A percentile compares a stretch with the other conserved stretches of the same genome.
Evolutionary conservation across 1,139 yeast genomes (phyloP).

Genomic region (Suhomyces yuchorum): DNA sequence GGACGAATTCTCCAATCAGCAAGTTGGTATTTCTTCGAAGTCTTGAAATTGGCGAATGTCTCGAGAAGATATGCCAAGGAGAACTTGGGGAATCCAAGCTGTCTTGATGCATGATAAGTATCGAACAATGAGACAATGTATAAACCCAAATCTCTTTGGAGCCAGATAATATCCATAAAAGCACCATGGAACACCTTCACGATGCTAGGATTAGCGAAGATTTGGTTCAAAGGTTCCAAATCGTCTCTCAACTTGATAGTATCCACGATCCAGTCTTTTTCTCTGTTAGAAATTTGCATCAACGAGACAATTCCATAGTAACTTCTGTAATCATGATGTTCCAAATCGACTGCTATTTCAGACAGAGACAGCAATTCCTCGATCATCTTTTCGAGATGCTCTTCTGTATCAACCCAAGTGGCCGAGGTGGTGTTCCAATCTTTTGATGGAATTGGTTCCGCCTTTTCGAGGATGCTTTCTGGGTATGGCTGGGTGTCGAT

Average conservation of each 20-base stretch:
- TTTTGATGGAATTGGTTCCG: slow-evolving; percentile 56
- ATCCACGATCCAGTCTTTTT: slow-evolving; percentile 83
- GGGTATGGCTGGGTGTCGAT: slow-evolving; percentile 76
- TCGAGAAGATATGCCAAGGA: slow-evolving; percentile 86
- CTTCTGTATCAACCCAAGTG: slow-evolving; percentile 69
- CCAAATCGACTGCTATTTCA: slow-evolving; percentile 93
- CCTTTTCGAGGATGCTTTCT: slow-evolving; percentile 45
- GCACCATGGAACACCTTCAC: slow-evolving; percentile 96
- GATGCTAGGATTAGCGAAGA: slow-evolving; percentile 78
- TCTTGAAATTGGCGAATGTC: slow-evolving; percentile 76
- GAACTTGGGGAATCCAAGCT: slow-evolving; percentile 75
- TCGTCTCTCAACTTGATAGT: slow-evolving; percentile 76
- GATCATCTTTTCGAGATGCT: slow-evolving; percentile 56
- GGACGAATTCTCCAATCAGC: slow-evolving; percentile 98
- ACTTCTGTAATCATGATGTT: slow-evolving; percentile 91
- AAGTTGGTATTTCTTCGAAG: slow-evolving; percentile 91
- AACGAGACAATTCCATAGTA: slow-evolving; percentile 89
- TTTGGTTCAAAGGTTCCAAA: slow-evolving; percentile 62
- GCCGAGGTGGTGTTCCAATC: slow-evolving; percentile 71
- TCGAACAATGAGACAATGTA: slow-evolving; percentile 90
- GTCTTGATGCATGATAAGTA: slow-evolving; percentile 86
- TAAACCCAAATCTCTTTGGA: slow-evolving; percentile 92
- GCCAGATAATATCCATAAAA: slow-evolving; percentile 94
- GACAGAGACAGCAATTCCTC: slow-evolving; percentile 48
- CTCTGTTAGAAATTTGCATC: slow-evolving; percentile 88